Base-by-base conservation (phyloP, 108 stramenopile genomes). In the Mediolabrus comicus region DNA sequence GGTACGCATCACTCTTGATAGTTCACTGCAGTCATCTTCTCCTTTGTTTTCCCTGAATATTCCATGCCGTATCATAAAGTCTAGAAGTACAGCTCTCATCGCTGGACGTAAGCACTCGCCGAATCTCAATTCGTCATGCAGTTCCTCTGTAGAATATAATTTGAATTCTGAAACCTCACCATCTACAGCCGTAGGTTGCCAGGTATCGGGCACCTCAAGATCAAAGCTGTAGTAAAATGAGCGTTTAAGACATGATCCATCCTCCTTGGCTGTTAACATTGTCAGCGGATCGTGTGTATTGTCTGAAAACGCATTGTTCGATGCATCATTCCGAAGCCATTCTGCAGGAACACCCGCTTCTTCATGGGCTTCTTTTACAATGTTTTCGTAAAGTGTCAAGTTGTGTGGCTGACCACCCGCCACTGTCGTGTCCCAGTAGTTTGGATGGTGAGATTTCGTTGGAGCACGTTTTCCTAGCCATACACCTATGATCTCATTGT, bases 161-260 rank as follows among this genome's bases (percentile, higher is more conserved):
- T 74, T 59, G 41, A 79, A 79, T 64, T 43, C 58, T n/a, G 67
- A 60, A 16, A 79, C 79, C 43, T 79, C 73, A 7, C 79, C 79
- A 64, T 79, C 79, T 0, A 67, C 73, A 19, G 73, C 27, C 11
- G 38, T 54, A 6, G 79, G 79, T 28, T 26, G 22, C 39, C 74
- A 79, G 14, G 63, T 46, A 13, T 43, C 17, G 10, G 53, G 68
- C 1, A 79, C 79, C 51, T 74, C 14, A 24, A 79, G 51, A 56
- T 79, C 79, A 68, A 69, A 79, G 7, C 65, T 75, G 68, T 79
- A 79, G 43, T 79, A 79, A 32, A 79, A 62, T 22, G 73, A 75
- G 12, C 59, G 73, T 58, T 79, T 79, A 39, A 79, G 31, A 43
- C 79, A 74, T 4, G 79, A 53, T 41, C 79, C 73, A 71, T 76